These are phyloP conservation scores for Kickxella alabastrina DNA, from an alignment of 192 early-diverging fungal species.

Conservation along the genomic window DNA sequence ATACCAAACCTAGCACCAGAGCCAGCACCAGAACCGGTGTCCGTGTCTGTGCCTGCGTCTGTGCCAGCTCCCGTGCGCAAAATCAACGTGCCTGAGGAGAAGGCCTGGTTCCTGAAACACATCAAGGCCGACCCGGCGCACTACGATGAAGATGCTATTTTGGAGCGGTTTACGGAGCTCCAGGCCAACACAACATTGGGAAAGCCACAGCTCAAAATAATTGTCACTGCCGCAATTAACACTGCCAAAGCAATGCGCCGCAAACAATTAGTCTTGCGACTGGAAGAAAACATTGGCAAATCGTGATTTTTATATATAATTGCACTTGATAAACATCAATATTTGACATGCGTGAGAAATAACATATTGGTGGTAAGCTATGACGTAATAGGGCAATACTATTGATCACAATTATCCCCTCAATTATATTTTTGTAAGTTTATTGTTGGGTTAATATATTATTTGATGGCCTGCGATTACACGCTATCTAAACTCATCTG, in stretches of 20 bases:
- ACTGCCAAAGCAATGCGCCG: constrained; percentile 49
- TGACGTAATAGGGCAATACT: too few relatives aligned
- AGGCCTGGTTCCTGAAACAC: constrained; percentile 41
- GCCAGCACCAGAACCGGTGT: not conserved
- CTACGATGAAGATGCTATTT: constrained; percentile 43
- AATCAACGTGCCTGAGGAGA: constrained; percentile 42
- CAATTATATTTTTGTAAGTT: too few relatives aligned
- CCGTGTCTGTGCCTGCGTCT: not conserved
- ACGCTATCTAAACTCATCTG: not conserved
- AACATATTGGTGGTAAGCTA: too few relatives aligned
- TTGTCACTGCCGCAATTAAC: constrained; percentile 22
- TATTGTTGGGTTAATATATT: not conserved
- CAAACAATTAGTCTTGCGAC: constrained; percentile 39
- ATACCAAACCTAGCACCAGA: not conserved
- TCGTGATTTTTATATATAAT: too few relatives aligned
- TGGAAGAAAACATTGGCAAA: constrained; percentile 26
- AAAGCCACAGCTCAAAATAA: constrained; percentile 42
- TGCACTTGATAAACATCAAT: too few relatives aligned
- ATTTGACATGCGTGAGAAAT: too few relatives aligned
- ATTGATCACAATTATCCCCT: too few relatives aligned
- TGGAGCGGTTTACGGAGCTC: constrained; percentile 36
- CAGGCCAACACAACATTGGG: constrained; percentile 16
- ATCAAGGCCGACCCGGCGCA: constrained; percentile 50
- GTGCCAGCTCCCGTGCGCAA: constrained; percentile 1
- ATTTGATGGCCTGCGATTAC: constrained; percentile 4